Base-by-base conservation (phyloP, 371 early-diverging fungal species). In the Lichtheimia hyalospora region DNA sequence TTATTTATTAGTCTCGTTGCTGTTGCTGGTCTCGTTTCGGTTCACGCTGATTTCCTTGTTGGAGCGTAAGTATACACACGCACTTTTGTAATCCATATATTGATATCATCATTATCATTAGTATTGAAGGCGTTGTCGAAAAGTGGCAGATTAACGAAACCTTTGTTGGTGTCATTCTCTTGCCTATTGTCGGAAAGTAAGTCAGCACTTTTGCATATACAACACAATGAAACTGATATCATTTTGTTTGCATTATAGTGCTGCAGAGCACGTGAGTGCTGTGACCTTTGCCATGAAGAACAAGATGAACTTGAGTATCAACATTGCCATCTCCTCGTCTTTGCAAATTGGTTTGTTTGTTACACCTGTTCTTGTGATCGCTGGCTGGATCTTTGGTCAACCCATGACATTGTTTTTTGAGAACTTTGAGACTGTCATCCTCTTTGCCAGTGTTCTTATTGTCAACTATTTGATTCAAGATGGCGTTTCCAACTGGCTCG, bases 311-410 rank as follows among this genome's bases (percentile, higher is more conserved):
- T 71, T 93, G 49, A 83, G 90, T 15, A 82, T 97, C 52, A 89
- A 90, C 21, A 89, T 96, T 59, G 94, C 96, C 18, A 71, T 96
- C 13, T 95, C 95, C 1, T 92, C 92, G 5, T 89, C 89, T 27
- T 87, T 94, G 72, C 96, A 96, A 73, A 93, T 96, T 58, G 92
- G 94, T 2, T 78, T 96, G 42, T 85, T 95, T 43, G 94, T 95
- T 13, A 89, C 92, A 12, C 97, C 96, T 3, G 66, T 94, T 18
- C 71, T 92, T 50, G 95, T 95, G 43, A 80, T 96, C 54, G 69
- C 89, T 12, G 96, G 96, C 3, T 97, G 97, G 96, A 81, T 84
- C 58, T 90, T 94, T 56, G 68, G 64, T 49, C 79, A 87, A 61
- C 88, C 84, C 6, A 84, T 96, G 85, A 88, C 87, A 23, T 75